These are phyloP conservation scores for Panellus pusillus DNA, from an alignment of 768 basidiomycete species.

Conservation along the genomic window DNA sequence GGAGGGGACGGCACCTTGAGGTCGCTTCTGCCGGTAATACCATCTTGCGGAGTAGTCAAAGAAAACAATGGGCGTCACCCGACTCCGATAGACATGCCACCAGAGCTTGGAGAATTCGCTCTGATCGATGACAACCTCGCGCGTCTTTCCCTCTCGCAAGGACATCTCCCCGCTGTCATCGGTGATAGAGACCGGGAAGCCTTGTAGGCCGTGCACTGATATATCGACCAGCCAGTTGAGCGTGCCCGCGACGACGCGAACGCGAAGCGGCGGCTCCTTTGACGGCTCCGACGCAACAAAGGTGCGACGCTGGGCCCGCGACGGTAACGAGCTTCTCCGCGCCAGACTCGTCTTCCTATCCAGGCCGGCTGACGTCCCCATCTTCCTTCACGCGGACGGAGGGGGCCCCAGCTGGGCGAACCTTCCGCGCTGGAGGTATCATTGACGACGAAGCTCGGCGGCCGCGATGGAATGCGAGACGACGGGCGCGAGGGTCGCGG, in stretches of 20 bases:
- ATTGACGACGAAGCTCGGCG: constrained; percentile 62
- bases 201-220: no score
- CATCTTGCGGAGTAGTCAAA: constrained; percentile 81
- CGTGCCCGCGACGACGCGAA: no score
- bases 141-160: no score
- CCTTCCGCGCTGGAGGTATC: constrained; percentile 36
- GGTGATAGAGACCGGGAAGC: no score
- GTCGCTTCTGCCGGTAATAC: constrained; percentile 64
- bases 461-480: constrained; percentile 68
- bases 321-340: constrained; percentile 76
- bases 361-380: constrained; percentile 61
- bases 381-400: constrained; percentile 81
- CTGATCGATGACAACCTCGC: no score
- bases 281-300: constrained; percentile 62
- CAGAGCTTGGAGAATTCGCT: no score
- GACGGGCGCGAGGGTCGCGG: constrained; percentile 59
- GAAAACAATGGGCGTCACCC: constrained; percentile 77
- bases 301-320: constrained; percentile 62
- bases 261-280: constrained; percentile 65
- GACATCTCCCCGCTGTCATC: no score
- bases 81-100: constrained; percentile 84
- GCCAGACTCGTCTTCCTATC: no score
- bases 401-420: constrained; percentile 55
- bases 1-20: no score
- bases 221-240: no score